Percentiles rank a stretch among this genome's conserved stretches.
Conservation (phyloP, 306 rosid species). For the Senna siamea region DNA sequence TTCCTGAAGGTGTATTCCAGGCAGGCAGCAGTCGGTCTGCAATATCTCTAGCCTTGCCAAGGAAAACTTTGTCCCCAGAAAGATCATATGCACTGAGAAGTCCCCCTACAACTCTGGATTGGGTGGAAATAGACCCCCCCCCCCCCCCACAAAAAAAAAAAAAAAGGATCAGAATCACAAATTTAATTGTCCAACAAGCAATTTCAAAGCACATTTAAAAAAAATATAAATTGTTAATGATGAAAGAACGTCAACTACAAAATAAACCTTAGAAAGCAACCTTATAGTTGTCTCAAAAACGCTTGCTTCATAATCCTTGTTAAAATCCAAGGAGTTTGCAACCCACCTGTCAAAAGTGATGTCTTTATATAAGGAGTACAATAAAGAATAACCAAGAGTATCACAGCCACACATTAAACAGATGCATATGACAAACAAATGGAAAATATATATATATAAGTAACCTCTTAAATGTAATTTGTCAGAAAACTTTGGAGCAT, state of each 20-base stretch:
- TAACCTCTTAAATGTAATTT: conserved; percentile 3
- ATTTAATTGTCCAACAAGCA: conserved; percentile 35
- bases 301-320: conserved; percentile 96
- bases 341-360: conserved; percentile 81
- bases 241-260: conserved; percentile 54
- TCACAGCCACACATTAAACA: conserved; percentile 25
- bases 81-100: conserved; percentile 98
- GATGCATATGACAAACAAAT: background rate
- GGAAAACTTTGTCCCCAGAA: conserved; percentile 87
- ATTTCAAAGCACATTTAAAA: conserved; percentile 28
- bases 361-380: conserved; percentile 28
- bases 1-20: conserved; percentile 91
- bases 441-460: background rate
- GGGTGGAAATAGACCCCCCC: conserved; percentile 41
- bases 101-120: conserved; percentile 96
- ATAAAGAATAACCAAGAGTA: conserved; percentile 27
- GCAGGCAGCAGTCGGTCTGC: conserved; percentile 98
- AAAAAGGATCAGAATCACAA: conserved; percentile 18
- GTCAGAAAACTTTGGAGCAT: conserved; percentile 14
- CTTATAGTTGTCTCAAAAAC: conserved; percentile 99
- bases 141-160: too few species aligned
- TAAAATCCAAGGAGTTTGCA: conserved; percentile 79
- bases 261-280: conserved; percentile 92
- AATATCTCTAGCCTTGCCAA: conserved; percentile 86
- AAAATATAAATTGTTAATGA: conserved; percentile 16